phyloP scores from a whole-genome alignment of 257 asterid species.

The Ilex aquifolium region DNA sequence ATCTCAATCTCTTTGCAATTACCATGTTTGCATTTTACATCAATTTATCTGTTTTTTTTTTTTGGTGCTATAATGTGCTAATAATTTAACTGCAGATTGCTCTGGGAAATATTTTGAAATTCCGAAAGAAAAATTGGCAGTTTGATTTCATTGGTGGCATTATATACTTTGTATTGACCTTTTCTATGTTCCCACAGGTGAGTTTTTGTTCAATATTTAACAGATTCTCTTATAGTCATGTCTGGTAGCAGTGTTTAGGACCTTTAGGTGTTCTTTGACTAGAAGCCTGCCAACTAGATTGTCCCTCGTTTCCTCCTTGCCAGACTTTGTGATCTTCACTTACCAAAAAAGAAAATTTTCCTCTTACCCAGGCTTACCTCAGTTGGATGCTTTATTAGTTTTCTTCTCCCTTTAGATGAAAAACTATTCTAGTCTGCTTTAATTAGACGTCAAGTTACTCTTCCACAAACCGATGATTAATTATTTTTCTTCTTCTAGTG shows the following conservation, averaged over 20 bases:
- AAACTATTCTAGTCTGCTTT: too few relatives aligned
- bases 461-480: conserved; percentile 15
- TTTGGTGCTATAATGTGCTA: conserved; percentile 2
- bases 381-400: too few relatives aligned
- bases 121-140: conserved; percentile 98
- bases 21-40: too few relatives aligned
- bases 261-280: conserved; percentile 10
- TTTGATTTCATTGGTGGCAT: conserved; percentile 93
- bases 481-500: conserved; percentile 49
- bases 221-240: neutral
- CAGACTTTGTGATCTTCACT: neutral
- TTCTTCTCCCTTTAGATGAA: too few relatives aligned
- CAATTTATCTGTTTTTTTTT: neutral
- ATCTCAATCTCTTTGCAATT: neutral
- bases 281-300: too few relatives aligned
- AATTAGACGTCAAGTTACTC: neutral
- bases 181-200: conserved; percentile 99
- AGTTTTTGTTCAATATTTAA: conserved; percentile 26
- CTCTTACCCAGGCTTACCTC: too few relatives aligned
- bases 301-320: too few relatives aligned
- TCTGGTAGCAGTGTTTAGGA: conserved; percentile 27
- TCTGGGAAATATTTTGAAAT: conserved; percentile 89
- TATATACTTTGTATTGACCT: conserved; percentile 75
- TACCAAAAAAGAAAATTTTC: too few relatives aligned
- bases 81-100: conserved; percentile 59